Base-by-base conservation (phyloP, 2,329 filamentous ascomycete genomes). In the Xenoacremonium recifei region DNA sequence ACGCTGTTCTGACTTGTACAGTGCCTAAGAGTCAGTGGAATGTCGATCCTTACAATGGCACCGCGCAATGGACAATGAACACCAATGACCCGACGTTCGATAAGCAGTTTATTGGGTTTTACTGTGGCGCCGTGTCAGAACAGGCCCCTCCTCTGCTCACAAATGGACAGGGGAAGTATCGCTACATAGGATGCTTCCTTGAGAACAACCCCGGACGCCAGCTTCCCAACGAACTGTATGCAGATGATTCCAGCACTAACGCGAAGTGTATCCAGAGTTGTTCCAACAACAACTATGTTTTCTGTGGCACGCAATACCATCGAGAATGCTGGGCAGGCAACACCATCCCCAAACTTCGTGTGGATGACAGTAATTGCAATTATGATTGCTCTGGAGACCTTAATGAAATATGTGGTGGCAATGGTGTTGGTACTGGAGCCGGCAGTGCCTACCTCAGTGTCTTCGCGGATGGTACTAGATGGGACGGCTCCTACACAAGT, bases 1-100 rank as follows among this genome's bases (percentile, higher is more conserved):
- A 71, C 1, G 79, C 78, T 3, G 69, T 65, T 0, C 58, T 83
- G 6, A 75, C 72, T 45, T 82, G 79, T 50, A 68, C 74, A 2
- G 75, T 74, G 1, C 77, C 77, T 7, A 79, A 79, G 55, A 66
- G 68, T 1, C 77, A 81, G 47, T 77, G 77, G 66, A 81, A 83
- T 49, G 60, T 69, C 2, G 67, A 76, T n/a, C 57, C 72, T 0
- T 79, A 75, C 47, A 64, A 62, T 4, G 72, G 72, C 3, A 63
- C 59, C 0, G 74, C 76, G 0, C 54, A 62, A 3, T 82, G 78
- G 79, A 78, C 73, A 0, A 68, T 82, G 53, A 82, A 81, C 56
- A 74, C 73, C 34, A 76, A 79, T 38, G 78, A 80, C 42, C 70
- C 72, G 0, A 58, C 54, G 2, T 68, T 75, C 37, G 73, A 70